Conservation (phyloP, 1,284 basidiomycete genomes). For the Tranzscheliella williamsii region DNA sequence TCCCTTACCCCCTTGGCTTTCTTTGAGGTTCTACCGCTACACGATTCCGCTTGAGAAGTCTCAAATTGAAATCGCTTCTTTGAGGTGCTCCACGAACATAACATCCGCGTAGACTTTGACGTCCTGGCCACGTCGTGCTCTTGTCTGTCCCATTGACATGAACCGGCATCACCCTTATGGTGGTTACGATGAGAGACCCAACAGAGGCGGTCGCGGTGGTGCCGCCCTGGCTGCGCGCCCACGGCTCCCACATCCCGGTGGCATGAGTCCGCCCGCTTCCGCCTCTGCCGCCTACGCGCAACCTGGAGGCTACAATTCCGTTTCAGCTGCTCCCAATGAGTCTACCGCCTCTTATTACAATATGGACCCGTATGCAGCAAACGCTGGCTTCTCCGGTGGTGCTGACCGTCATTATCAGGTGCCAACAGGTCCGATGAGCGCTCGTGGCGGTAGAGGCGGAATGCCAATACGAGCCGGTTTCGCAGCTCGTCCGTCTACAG, state of each 20-base stretch:
- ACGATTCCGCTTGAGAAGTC: no score
- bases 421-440: slow-evolving; percentile 24
- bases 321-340: slow-evolving; percentile 6
- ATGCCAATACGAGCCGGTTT: not conserved
- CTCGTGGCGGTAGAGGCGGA: slow-evolving; percentile 10
- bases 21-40: no score
- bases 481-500: not conserved
- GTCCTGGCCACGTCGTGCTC: no score
- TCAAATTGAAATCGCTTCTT: no score
- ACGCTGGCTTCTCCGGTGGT: slow-evolving; percentile 25
- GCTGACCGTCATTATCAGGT: slow-evolving; percentile 23
- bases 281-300: slow-evolving; percentile 9
- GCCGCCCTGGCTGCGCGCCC: slow-evolving; percentile 15
- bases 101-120: no score
- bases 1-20: no score
- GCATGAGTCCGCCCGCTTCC: slow-evolving; percentile 21
- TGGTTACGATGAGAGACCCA: slow-evolving; percentile 68
- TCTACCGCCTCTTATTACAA: slow-evolving; percentile 8
- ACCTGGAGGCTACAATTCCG: slow-evolving; percentile 25
- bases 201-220: slow-evolving; percentile 39
- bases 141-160: no score
- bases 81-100: no score
- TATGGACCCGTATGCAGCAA: slow-evolving; percentile 13
- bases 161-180: slow-evolving; percentile 84
- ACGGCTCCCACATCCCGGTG: slow-evolving; percentile 7